phyloP scores from a whole-genome alignment of 139 green algal species.

The Chlamydomonas applanata region DNA sequence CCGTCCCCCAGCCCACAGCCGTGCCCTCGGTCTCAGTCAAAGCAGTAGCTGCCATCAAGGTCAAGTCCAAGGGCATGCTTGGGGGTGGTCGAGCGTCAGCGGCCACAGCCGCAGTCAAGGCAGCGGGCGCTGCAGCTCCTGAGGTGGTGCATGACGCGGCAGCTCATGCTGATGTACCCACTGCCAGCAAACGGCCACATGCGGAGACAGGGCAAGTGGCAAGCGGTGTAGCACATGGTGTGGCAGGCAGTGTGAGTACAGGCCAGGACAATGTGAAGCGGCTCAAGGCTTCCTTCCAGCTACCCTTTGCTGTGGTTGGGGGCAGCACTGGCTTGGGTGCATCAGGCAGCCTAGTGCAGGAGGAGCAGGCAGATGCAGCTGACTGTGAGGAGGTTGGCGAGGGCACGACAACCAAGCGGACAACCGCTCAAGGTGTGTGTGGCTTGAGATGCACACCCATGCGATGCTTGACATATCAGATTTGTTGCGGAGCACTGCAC shows the following conservation, averaged over 20 bases:
- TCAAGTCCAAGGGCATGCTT: constrained; percentile 5
- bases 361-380: too few relatives aligned
- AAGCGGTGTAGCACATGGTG: neutral
- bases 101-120: neutral
- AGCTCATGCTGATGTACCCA: too few relatives aligned
- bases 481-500: too few relatives aligned
- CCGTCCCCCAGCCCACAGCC: neutral
- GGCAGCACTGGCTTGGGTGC: too few relatives aligned
- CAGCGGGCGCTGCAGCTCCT: neutral
- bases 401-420: too few relatives aligned
- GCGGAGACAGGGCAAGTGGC: neutral
- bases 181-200: neutral
- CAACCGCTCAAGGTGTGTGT: too few relatives aligned
- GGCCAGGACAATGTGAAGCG: neutral
- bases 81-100: neutral
- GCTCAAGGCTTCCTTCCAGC: neutral
- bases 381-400: too few relatives aligned
- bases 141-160: neutral
- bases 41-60: constrained; percentile 5
- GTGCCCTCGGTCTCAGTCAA: neutral
- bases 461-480: too few relatives aligned
- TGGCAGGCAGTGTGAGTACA: neutral
- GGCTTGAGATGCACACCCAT: too few relatives aligned
- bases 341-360: too few relatives aligned
- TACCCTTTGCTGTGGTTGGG: neutral